Evolutionary conservation across 768 basidiomycete genomes (phyloP), one percentile per base, ranked within the genome.

Genomic region (Rhodotorula graminis): DNA sequence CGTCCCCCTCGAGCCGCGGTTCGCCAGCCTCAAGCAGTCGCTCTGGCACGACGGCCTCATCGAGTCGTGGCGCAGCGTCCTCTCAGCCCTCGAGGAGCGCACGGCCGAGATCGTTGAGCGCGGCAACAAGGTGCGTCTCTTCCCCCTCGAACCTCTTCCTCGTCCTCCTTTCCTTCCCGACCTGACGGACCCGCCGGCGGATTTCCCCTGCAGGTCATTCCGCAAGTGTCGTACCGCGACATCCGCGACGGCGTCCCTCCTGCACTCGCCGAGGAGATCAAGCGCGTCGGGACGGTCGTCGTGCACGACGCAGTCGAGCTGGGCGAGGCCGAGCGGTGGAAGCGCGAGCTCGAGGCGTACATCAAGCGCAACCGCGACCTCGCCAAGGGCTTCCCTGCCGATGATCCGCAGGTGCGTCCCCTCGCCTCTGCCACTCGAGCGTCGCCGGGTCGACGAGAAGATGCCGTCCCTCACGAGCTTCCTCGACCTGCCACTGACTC

Each of bases 1-100:
- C 10, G 79, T 79, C 1, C 80, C 79, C 37, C 84, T 90, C 10
- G 88, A 88, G 0, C 77, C 81, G 15, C 84, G 89, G 0, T 90
- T 90, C 71, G 75, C 83, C 0, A 83, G 84, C 12, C 80, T 91
- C 37, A 91, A 92, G 82, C 84, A 83, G 70, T 78, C 80, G 40
- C 70, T 90, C 18, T 75, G 70, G 5, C 53, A 64, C 33, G 62
- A 71, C 25, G 64, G 55, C 16, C 79, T 89, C 18, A 72, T 81
- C 14, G 80, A 84, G 71, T 84, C 84, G 58, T 90, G 89, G 88
- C 82, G 81, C 56, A 82, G 85, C 47, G 84, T 90, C 0, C 77
- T 89, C 14, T 72, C 72, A 0, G 86, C 85, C 61, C 82, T 89
- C 18, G 82, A 85, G 70, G 71, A 64, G 10, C 83, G 82, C 6